Percentiles rank a stretch among this genome's conserved stretches.
These are phyloP conservation scores for Perkinsus marinus DNA, from an alignment of 169 alveolate genomes.

Conservation along the genomic window DNA sequence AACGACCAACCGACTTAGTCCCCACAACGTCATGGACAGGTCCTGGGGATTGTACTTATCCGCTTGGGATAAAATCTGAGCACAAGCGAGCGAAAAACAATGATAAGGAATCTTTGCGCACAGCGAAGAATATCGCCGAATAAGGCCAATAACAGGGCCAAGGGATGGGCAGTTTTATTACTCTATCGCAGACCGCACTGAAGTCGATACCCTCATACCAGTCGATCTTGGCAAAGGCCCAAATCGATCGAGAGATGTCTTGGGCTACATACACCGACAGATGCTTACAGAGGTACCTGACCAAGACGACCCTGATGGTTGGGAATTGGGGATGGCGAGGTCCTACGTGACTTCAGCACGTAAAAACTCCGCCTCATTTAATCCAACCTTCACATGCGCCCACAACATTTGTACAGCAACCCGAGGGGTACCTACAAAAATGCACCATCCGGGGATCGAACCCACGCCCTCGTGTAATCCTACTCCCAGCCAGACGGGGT, in stretches of 20 bases:
- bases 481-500: neutral
- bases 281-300: neutral
- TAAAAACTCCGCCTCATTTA: neutral
- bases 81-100: neutral
- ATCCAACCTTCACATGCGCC: neutral
- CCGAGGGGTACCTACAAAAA: neutral
- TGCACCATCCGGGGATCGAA: neutral
- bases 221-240: neutral
- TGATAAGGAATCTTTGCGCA: too few relatives aligned
- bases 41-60: neutral
- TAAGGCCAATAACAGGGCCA: neutral
- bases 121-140: neutral
- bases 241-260: neutral
- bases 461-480: neutral
- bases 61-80: neutral
- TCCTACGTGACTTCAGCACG: neutral
- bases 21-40: neutral
- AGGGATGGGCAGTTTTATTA: neutral
- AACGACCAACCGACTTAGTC: neutral
- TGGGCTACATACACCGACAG: neutral
- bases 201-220: neutral
- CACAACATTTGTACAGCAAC: neutral
- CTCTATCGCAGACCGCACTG: neutral
- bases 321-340: neutral
- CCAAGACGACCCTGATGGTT: neutral